Base-by-base conservation (phyloP, 1,139 yeast species). In the Hyphopichia buzzinii region DNA sequence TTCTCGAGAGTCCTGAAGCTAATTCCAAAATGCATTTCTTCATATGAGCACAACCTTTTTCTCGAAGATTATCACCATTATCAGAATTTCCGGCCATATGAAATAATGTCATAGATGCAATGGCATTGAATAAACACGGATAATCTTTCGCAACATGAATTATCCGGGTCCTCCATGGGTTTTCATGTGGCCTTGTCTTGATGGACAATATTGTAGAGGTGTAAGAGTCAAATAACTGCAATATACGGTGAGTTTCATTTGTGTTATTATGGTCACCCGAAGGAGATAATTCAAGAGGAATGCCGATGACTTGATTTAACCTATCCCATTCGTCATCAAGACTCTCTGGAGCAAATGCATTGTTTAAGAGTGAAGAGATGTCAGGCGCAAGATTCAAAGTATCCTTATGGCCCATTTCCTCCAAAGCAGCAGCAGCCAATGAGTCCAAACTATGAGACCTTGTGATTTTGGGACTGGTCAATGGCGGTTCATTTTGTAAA, bases 181-280 rank as follows among this genome's bases (percentile, higher is more conserved):
- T 81, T 42, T 80, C 85, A 5, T 72, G 60, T 0, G 78, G 76
- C 0, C 84, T 85, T 46, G 78, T 77, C 45, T 77, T 79, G 35
- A 81, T 77, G 2, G 84, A 77, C 74, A 81, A 69, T 34, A 81
- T 78, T 8, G 76, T 73, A 38, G 83, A 78, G 0, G 86, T 79
- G 50, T 76, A 75, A 35, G 70, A 57, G 3, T 65, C 55, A 39
- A 59, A 67, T 25, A 67, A 47, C 35, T 54, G 56, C 13, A 67
- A 39, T 15, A 66, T 61, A 38, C 67, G 73, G 29, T 64, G 65
- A 17, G 60, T 62, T 37, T 67, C 72, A 1, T 62, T 50, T 3
- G 58, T 47, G 13, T 43, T 43, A 39, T 55, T 40, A 5, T 46
- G 41, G 7, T 42, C 17, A 25, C 39, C 37, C 12, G 46, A 34